Conservation (phyloP, 108 stramenopile genomes). For the Nitzschia sp. region DNA sequence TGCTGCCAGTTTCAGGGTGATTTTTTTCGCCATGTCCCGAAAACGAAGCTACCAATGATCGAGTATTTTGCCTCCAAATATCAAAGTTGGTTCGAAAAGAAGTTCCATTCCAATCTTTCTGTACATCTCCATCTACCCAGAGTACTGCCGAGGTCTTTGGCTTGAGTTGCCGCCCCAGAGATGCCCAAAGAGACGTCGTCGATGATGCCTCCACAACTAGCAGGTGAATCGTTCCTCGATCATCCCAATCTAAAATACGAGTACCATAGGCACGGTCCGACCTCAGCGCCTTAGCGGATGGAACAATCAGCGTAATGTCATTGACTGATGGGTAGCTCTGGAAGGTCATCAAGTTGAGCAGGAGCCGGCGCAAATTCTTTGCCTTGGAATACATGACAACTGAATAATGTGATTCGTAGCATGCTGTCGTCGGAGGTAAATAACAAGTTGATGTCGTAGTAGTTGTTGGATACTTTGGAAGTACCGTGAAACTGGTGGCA, state of each 20-base stretch:
- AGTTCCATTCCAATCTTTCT: slow-evolving; percentile 10
- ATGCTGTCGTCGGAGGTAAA: slow-evolving; percentile 14
- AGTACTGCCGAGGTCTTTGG: background rate
- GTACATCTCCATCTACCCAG: background rate
- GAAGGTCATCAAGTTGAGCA: slow-evolving; percentile 10
- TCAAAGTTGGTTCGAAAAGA: background rate
- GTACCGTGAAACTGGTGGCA: background rate
- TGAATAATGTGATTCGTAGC: slow-evolving; percentile 37
- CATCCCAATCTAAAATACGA: slow-evolving; percentile 6
- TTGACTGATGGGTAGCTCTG: slow-evolving; percentile 15
- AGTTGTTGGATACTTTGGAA: background rate
- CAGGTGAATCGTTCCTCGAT: background rate
- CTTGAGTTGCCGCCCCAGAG: background rate
- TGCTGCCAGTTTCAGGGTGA: background rate
- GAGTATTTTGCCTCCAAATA: background rate
- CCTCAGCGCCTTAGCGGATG: background rate
- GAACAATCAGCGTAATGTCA: slow-evolving; percentile 6
- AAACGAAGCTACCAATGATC: background rate
- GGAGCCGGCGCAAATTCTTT: slow-evolving; percentile 8
- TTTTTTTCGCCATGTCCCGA: background rate
- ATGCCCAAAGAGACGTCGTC: slow-evolving; percentile 1
- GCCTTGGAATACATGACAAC: slow-evolving; percentile 12
- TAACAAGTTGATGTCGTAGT: background rate
- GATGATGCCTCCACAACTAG: background rate
- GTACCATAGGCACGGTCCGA: background rate